Evolutionary conservation across 2,329 filamentous ascomycete species (phyloP), one percentile per base, ranked within the genome.

Genomic region (Beauveria brongniartii): DNA sequence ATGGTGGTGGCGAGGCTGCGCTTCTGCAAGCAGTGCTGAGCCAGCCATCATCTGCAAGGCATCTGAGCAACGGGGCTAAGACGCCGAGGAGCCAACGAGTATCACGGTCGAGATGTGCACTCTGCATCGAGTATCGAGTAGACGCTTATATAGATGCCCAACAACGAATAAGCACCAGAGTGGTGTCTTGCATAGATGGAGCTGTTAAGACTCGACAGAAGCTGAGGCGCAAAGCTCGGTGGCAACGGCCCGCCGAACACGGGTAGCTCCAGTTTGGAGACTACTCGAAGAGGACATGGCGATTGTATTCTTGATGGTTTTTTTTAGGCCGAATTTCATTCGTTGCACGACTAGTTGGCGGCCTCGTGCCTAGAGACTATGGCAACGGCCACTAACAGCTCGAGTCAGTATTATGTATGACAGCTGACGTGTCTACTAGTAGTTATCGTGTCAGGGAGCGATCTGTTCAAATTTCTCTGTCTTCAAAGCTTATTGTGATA

Each of bases 1-100:
- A 28, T 44, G 54, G 44, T 40, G 46, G 46, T 58, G 55, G 55
- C 46, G n/a, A 51, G 41, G 44, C 41, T 58, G 46, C 34, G 46
- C 43, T 58, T 58, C 44, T 50, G 55, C 55, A 41, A 8, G 22
- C 34, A 40, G 34, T 44, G 14, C 3, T 48, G 46, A 41, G 44
- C 55, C 37, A 48, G 16, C 28, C 14, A 37, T 28, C 34, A 44
- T 47, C 28, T 40, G 43, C 20, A 56, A 37, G 44, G 44, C 55
- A 37, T 30, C 14, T 34, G 44, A 57, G 55, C 30, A 57, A 40
- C 26, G 43, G 41, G 20, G 43, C 26, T 18, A n/a, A 18, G 34
- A 37, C 12, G 34, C 34, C 34, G 34, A 37, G 34, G 12, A 37
- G 34, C 34, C 34, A 24, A 28, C 22, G 20, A 28, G 26, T 20